These are phyloP conservation scores for Botrytis cinerea DNA, from an alignment of 2,329 filamentous ascomycete species.

Conservation along the genomic window DNA sequence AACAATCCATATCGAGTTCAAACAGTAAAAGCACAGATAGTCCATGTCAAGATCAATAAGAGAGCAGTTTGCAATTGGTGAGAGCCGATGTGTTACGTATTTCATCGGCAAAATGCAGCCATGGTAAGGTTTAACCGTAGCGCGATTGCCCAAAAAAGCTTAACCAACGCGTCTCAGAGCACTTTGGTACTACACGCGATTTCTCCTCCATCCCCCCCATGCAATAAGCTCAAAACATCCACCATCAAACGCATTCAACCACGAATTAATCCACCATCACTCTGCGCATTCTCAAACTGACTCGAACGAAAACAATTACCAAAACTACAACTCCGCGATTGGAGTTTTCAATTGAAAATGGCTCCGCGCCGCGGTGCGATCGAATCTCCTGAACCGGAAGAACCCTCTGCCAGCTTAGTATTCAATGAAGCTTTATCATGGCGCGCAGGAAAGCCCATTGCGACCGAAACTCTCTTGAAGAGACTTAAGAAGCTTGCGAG, in stretches of 20 bases:
- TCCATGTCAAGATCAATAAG: neutral
- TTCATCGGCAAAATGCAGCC: neutral
- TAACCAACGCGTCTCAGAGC: constrained; percentile 15
- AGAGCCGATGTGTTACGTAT: no score
- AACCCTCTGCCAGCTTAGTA: constrained; percentile 55
- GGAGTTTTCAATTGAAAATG: constrained; percentile 34
- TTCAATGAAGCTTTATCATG: constrained; percentile 89
- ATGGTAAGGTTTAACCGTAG: neutral
- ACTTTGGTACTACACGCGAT: constrained; percentile 22
- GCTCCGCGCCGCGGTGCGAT: constrained; percentile 42
- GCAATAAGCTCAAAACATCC: constrained; percentile 16
- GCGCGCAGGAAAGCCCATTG: constrained; percentile 87
- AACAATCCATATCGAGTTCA: no score
- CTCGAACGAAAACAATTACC: neutral
- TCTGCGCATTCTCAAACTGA: neutral
- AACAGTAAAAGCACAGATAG: neutral
- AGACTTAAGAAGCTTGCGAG: constrained; percentile 78
- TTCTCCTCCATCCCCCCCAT: constrained; percentile 18
- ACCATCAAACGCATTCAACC: constrained; percentile 8
- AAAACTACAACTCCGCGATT: constrained; percentile 11
- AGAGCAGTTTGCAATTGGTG: neutral
- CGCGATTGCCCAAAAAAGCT: constrained; percentile 9
- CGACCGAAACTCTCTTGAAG: constrained; percentile 76
- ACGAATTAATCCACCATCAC: neutral
- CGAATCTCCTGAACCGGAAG: constrained; percentile 34